Percentiles rank a stretch among this genome's conserved stretches.
Conservation (phyloP, 1,284 basidiomycete species). For the Ganoderma sinense region DNA sequence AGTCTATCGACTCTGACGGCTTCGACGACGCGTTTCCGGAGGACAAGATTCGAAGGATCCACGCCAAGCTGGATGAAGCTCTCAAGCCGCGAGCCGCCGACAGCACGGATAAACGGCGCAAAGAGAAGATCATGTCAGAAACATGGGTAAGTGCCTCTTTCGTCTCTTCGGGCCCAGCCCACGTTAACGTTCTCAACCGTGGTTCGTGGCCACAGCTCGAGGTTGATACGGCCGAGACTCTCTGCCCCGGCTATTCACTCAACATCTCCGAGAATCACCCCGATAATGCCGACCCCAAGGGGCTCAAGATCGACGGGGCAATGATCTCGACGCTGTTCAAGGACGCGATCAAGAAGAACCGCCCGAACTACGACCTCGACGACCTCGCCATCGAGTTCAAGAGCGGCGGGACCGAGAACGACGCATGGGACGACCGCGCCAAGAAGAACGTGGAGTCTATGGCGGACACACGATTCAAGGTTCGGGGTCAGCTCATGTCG, state of each 20-base stretch:
- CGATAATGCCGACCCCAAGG: neutral
- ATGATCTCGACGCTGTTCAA: too few species aligned
- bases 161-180: neutral
- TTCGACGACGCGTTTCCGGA: neutral
- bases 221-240: neutral
- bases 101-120: neutral
- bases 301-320: neutral
- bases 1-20: neutral
- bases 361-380: too few species aligned
- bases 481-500: constrained; percentile 3
- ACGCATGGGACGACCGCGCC: neutral
- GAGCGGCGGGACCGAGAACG: too few species aligned
- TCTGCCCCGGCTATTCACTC: too few species aligned
- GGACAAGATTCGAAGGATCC: neutral
- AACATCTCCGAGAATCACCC: neutral
- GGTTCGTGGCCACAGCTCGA: neutral
- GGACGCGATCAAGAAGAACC: too few species aligned
- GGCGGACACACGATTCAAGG: neutral
- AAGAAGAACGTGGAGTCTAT: neutral
- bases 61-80: neutral
- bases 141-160: neutral
- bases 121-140: neutral
- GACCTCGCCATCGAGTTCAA: too few species aligned
- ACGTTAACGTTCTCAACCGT: neutral
- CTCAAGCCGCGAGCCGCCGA: neutral